A percentile compares a stretch with the other conserved stretches of the same genome.
phyloP scores from a whole-genome alignment of 495 filamentous ascomycete species.

The Pseudomonodictys pantanalensis region DNA sequence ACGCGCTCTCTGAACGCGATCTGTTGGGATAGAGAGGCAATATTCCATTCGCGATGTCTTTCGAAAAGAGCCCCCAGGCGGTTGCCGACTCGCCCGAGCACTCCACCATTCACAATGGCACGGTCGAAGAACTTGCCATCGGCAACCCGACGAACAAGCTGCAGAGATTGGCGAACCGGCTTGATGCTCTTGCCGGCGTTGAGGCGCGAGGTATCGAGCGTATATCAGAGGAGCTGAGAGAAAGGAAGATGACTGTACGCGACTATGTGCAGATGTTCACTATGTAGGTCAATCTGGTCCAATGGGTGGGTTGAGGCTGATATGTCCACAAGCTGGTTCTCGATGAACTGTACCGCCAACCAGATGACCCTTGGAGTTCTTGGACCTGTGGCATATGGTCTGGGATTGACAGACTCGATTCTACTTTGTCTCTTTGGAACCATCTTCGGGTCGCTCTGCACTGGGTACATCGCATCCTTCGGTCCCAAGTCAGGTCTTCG shows the following conservation, averaged over 20 bases:
- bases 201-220: constrained; percentile 24
- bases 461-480: constrained; percentile 30
- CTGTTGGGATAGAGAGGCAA: too few species aligned
- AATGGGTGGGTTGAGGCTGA: not conserved
- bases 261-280: constrained; percentile 23
- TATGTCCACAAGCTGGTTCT: constrained; percentile 12
- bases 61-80: too few species aligned
- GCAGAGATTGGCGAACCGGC: constrained; percentile 13
- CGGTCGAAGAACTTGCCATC: constrained; percentile 14
- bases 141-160: constrained; percentile 8
- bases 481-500: constrained; percentile 27
- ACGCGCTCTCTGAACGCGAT: too few species aligned
- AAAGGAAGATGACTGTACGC: not conserved
- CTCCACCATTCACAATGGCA: too few species aligned
- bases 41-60: too few species aligned
- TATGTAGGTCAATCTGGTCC: constrained; percentile 1
- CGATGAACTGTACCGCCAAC: constrained; percentile 24
- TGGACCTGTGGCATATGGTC: constrained; percentile 22
- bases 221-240: constrained; percentile 8
- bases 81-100: too few species aligned
- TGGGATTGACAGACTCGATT: constrained; percentile 20
- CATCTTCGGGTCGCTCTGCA: constrained; percentile 11
- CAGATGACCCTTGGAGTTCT: constrained; percentile 24
- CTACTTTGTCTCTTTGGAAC: constrained; percentile 17
- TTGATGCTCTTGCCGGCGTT: constrained; percentile 13